Evolutionary conservation across 257 asterid genomes (phyloP).

Genomic region (Nyctanthes arbortristis): DNA sequence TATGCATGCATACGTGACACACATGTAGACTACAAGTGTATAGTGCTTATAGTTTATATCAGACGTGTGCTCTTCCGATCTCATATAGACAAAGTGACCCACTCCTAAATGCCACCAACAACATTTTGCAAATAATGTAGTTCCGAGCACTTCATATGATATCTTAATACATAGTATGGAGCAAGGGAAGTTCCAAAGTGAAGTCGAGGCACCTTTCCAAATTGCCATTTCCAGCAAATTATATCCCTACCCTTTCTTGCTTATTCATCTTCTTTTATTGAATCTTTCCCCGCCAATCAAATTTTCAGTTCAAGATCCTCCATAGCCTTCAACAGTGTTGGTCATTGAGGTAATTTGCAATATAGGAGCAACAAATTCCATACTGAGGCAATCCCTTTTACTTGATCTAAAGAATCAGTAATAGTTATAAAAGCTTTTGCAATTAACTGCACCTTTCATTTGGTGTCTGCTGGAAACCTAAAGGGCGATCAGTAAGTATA

Average conservation of each 20-base stretch:
- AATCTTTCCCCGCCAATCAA: neutral
- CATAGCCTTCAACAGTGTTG: neutral
- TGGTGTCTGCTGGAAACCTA: neutral
- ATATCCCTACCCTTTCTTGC: neutral
- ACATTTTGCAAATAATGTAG: no score
- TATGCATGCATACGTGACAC: no score
- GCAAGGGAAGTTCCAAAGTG: no score
- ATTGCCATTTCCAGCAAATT: neutral
- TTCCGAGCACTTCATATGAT: no score
- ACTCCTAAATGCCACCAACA: no score
- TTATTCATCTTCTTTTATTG: neutral
- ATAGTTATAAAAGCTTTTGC: neutral
- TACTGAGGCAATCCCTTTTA: neutral
- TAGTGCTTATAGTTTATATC: no score
- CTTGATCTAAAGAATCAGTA: neutral
- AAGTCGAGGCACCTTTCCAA: neutral
- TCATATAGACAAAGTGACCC: no score
- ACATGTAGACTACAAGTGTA: no score
- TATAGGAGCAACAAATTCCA: neutral
- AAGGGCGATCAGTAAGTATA: neutral
- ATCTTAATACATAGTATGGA: no score
- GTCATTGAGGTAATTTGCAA: neutral
- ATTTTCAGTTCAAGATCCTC: neutral
- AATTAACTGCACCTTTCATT: neutral
- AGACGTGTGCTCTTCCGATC: no score